Evolutionary conservation across 75 land plant species (phyloP).

Genomic region (Larix kaempferi): DNA sequence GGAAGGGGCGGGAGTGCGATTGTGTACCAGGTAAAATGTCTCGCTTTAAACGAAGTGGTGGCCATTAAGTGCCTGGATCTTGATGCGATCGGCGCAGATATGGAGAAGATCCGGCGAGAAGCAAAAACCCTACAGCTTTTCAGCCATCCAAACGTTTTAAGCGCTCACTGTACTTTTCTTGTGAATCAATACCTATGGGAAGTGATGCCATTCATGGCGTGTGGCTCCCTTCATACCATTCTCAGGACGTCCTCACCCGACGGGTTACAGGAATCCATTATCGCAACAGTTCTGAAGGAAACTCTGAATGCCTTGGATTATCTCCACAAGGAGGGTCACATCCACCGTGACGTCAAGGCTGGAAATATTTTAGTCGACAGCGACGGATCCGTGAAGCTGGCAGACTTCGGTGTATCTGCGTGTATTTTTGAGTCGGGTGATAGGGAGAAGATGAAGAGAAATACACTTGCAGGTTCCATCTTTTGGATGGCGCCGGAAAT

Average conservation of each 20-base stretch:
- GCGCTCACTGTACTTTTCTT: slow-evolving; percentile 78
- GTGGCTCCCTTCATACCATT: slow-evolving; percentile 75
- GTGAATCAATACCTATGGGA: slow-evolving; percentile 71
- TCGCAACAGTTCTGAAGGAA: slow-evolving; percentile 67
- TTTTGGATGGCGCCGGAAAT: slow-evolving; percentile 79
- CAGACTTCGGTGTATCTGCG: slow-evolving; percentile 69
- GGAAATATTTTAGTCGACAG: slow-evolving; percentile 56
- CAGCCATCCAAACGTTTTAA: slow-evolving; percentile 81
- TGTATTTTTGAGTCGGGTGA: slow-evolving; percentile 76
- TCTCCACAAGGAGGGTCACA: slow-evolving; percentile 59
- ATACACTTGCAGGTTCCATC: slow-evolving; percentile 8
- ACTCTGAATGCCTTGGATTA: slow-evolving; percentile 45
- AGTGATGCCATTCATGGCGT: slow-evolving; percentile 94
- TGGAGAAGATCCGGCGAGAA: slow-evolving; percentile 60
- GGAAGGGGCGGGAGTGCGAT: slow-evolving; percentile 76
- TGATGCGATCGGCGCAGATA: slow-evolving; percentile 40
- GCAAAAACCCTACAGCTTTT: slow-evolving; percentile 67
- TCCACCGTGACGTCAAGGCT: slow-evolving; percentile 69
- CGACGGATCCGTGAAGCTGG: slow-evolving; percentile 59
- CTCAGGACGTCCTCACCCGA: slow-evolving; percentile 66
- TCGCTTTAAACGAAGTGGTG: slow-evolving; percentile 48
- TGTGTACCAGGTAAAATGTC: slow-evolving; percentile 67
- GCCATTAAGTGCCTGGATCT: slow-evolving; percentile 81
- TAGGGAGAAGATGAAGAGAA: slow-evolving; percentile 12
- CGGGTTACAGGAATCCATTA: slow-evolving; percentile 70